Evolutionary conservation across 129 eudicot species (phyloP).

Genomic region (Helichrysum umbraculigerum): DNA sequence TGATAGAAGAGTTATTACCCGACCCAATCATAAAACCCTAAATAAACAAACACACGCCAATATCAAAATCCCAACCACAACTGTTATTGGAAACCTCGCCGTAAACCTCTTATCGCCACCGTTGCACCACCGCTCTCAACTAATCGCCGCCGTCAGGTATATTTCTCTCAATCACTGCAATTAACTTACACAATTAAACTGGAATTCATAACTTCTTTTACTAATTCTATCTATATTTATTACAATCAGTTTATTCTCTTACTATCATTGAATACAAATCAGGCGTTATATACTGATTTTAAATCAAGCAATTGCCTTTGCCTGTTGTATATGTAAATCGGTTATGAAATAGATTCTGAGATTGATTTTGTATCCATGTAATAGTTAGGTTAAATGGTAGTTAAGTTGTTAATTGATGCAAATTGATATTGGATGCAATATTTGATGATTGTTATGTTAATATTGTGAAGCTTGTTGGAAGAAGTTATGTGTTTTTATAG

Average conservation of each 20-base stretch:
- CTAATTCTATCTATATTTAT: neutral
- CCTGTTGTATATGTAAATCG: neutral
- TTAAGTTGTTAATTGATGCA: slow-evolving; percentile 8
- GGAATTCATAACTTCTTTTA: neutral
- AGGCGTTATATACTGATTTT: slow-evolving; percentile 4
- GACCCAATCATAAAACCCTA: neutral
- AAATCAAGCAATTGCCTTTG: neutral
- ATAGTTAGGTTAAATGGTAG: neutral
- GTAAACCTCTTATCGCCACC: slow-evolving; percentile 22
- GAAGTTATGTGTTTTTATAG: neutral
- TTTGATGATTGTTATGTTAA: neutral
- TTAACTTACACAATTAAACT: neutral
- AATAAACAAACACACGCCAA: neutral
- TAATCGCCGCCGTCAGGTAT: slow-evolving; percentile 26
- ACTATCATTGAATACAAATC: slow-evolving; percentile 9
- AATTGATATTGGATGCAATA: slow-evolving; percentile 11
- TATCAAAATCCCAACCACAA: slow-evolving; percentile 2
- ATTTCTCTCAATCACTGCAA: neutral
- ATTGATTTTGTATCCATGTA: neutral
- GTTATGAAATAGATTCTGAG: slow-evolving; percentile 1
- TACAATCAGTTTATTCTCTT: neutral
- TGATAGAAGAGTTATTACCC: too few relatives aligned
- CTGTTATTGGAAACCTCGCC: slow-evolving; percentile 18
- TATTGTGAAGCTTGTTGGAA: slow-evolving; percentile 9
- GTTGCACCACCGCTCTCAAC: slow-evolving; percentile 17